Conservation (phyloP, 305 asterid genomes). For the Coffea humblotiana region DNA sequence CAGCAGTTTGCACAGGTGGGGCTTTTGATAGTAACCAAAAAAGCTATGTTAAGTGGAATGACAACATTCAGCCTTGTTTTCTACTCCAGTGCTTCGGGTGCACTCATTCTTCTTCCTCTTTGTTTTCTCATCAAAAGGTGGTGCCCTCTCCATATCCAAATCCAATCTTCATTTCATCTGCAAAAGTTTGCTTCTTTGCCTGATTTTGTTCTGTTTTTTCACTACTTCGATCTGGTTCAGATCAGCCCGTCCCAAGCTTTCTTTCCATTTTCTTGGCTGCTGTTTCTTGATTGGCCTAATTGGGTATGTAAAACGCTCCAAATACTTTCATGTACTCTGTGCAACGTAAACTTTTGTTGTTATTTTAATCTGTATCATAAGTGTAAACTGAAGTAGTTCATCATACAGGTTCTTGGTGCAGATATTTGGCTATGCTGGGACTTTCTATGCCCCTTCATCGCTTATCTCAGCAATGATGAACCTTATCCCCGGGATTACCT, state of each 20-base stretch:
- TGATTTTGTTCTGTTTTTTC: not conserved
- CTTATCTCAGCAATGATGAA: conserved; percentile 91
- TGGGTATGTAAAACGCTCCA: conserved; percentile 36
- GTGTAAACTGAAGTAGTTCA: too few species aligned
- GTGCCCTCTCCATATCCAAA: conserved; percentile 20
- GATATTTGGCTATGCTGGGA: conserved; percentile 49
- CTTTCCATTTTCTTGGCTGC: conserved; percentile 38
- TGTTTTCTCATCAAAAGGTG: conserved; percentile 34
- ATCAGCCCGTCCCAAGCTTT: conserved; percentile 49
- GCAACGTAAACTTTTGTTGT: not conserved
- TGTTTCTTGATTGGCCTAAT: conserved; percentile 64
- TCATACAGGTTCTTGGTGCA: conserved; percentile 49
- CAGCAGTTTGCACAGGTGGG: conserved; percentile 61
- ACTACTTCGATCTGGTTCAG: conserved; percentile 10
- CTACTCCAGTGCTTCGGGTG: conserved; percentile 43
- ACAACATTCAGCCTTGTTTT: conserved; percentile 43
- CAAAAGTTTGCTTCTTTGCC: not conserved
- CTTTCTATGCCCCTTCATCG: conserved; percentile 60
- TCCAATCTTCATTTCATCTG: too few species aligned
- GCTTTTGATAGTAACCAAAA: conserved; percentile 37
- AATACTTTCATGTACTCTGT: not conserved
- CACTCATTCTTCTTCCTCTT: conserved; percentile 46
- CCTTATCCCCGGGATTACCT: conserved; percentile 85
- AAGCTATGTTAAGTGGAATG: conserved; percentile 56
- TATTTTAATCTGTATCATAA: too few species aligned